Conservation (phyloP, 1,284 basidiomycete genomes). For the Sphaerobolus stellatus region DNA sequence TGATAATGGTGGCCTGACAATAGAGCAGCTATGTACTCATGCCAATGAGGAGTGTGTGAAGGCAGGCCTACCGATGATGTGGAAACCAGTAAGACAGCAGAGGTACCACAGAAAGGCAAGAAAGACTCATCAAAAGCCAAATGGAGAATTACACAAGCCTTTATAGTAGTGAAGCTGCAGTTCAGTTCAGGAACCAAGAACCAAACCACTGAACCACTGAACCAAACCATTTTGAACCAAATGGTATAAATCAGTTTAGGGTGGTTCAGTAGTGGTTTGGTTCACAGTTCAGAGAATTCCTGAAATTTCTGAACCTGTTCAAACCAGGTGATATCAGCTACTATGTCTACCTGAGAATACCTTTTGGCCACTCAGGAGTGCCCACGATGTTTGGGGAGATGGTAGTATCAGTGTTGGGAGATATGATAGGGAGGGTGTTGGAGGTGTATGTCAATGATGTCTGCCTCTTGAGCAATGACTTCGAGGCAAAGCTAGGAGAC, state of each 20-base stretch:
- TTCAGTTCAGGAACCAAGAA: too few species aligned
- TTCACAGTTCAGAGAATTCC: too few species aligned
- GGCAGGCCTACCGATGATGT: constrained; percentile 9
- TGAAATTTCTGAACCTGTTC: too few species aligned
- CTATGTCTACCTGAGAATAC: constrained; percentile 19
- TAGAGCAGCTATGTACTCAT: constrained; percentile 4
- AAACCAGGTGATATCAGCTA: too few species aligned
- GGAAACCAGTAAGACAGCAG: background rate
- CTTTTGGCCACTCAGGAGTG: constrained; percentile 19
- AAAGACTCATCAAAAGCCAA: constrained; percentile 19
- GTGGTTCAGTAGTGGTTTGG: too few species aligned
- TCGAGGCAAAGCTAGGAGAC: constrained; percentile 6
- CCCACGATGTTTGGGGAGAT: constrained; percentile 19
- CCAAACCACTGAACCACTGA: too few species aligned
- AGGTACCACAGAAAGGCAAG: background rate
- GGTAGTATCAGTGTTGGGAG: constrained; percentile 11
- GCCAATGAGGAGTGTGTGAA: constrained; percentile 13
- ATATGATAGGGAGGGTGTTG: constrained; percentile 13
- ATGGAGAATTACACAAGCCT: constrained; percentile 39
- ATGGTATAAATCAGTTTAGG: too few species aligned
- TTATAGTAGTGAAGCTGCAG: too few species aligned
- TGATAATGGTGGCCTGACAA: constrained; percentile 4
- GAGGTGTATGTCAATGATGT: constrained; percentile 19
- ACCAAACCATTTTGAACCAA: too few species aligned
- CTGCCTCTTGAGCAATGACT: constrained; percentile 10